phyloP scores from a whole-genome alignment of 441 rosid species.

The Codiaeum variegatum region DNA sequence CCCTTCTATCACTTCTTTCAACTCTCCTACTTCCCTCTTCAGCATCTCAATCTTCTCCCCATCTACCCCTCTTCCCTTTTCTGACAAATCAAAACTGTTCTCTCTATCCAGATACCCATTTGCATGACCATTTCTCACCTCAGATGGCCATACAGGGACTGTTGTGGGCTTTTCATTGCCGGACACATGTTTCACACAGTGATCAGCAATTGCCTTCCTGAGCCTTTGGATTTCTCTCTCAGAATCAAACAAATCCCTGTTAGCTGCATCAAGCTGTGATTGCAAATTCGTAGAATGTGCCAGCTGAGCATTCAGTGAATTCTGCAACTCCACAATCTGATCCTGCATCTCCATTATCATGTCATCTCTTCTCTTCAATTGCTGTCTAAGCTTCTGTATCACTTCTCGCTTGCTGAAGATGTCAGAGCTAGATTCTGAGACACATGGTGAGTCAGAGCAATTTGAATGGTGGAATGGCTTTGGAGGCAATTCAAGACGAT shows the following conservation, averaged over 20 bases:
- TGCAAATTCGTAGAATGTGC: conserved; percentile 67
- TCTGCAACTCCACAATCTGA: conserved; percentile 73
- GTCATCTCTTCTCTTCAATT: conserved; percentile 89
- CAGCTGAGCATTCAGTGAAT: conserved; percentile 58
- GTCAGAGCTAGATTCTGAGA: conserved; percentile 95
- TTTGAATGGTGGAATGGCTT: conserved; percentile 81
- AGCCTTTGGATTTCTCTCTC: conserved; percentile 82
- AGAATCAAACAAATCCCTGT: conserved; percentile 74
- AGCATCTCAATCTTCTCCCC: conserved; percentile 66
- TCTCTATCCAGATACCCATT: conserved; percentile 55
- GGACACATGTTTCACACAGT: conserved; percentile 44
- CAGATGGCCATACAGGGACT: conserved; percentile 45
- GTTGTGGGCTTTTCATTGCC: conserved; percentile 42
- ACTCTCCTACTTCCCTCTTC: conserved; percentile 76
- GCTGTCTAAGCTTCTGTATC: conserved; percentile 90
- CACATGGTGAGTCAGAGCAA: conserved; percentile 91
- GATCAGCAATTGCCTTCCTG: conserved; percentile 86
- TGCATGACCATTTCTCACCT: conserved; percentile 47
- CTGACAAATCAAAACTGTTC: conserved; percentile 34
- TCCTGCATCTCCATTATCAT: conserved; percentile 97
- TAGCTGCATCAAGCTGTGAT: conserved; percentile 66
- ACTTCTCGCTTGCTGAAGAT: conserved; percentile 92
- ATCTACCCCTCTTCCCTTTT: conserved; percentile 40
- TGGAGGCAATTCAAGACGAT: conserved; percentile 80
- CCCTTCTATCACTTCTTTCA: conserved; percentile 87